Evolutionary conservation across 306 rosid genomes (phyloP).

Genomic region (Geum urbanum): DNA sequence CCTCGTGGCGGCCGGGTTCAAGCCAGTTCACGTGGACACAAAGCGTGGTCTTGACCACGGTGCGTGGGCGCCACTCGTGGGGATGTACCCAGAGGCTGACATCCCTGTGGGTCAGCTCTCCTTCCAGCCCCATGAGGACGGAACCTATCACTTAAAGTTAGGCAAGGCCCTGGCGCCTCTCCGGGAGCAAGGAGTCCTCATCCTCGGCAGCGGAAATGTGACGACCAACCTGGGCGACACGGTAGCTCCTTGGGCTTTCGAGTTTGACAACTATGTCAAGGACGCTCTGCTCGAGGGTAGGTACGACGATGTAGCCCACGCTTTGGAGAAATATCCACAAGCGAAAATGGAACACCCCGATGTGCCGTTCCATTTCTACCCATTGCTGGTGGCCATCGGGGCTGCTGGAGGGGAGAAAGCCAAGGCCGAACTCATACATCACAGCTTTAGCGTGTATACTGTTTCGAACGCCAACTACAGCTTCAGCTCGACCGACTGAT

Average conservation of each 20-base stretch:
- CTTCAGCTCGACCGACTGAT: constrained; percentile 25
- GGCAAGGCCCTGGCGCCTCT: constrained; percentile 81
- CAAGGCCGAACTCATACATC: constrained; percentile 59
- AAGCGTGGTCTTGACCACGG: constrained; percentile 81
- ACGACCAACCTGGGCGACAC: constrained; percentile 47
- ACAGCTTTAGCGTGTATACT: constrained; percentile 44
- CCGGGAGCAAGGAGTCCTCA: constrained; percentile 68
- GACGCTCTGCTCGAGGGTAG: constrained; percentile 67
- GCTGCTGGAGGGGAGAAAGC: constrained; percentile 60
- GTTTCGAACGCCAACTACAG: constrained; percentile 76
- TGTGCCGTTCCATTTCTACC: constrained; percentile 65
- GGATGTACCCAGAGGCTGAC: constrained; percentile 83
- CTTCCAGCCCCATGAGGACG: constrained; percentile 51
- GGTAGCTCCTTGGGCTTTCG: constrained; percentile 52
- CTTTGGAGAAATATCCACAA: constrained; percentile 55
- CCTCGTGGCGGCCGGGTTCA: constrained; percentile 42
- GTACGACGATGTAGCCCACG: constrained; percentile 78
- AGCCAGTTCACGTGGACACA: constrained; percentile 52
- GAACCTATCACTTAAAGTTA: constrained; percentile 57
- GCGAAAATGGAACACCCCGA: constrained; percentile 67
- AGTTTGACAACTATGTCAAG: constrained; percentile 68
- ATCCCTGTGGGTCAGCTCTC: constrained; percentile 80
- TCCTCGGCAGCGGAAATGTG: constrained; percentile 77
- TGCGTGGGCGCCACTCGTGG: constrained; percentile 73
- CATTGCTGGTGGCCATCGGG: constrained; percentile 72